Base-by-base conservation (phyloP, 345 rosid species). In the Gossypium ekmanianum region DNA sequence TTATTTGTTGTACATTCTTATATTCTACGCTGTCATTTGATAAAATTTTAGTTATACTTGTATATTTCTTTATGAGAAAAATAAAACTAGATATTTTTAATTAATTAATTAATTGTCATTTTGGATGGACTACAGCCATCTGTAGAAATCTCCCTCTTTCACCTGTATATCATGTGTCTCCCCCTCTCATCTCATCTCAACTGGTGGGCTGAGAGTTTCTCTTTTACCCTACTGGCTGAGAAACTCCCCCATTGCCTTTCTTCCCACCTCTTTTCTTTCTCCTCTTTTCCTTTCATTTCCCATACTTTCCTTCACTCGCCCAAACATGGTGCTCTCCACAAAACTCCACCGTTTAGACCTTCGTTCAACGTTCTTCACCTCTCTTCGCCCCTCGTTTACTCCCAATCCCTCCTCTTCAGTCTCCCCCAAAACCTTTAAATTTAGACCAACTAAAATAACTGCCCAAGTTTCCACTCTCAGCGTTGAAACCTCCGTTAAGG, bases 281-380 rank as follows among this genome's bases (percentile, higher is more conserved):
- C 12, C 14, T 11, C 0, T 7, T 14, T 26, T n/a, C 16, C 75
- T 9, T 22, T 13, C 58, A 55, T 62, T 26, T 45, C 47, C n/a
- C 11, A 2, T 58, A 29, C 4, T 45, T 59, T 11, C 65, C 14
- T 4, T 41, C 18, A 24, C 26, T 79, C 13, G 11, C 2, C 78
- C 79, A 69, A 78, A 55, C 81, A 91, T 94, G 97, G 92, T 81
- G 52, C 75, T 90, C 16, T 74, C 95, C 73, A 77, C 87, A 18
- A 86, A 86, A 44, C 85, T 93, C 83, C 92, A 83, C 82, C 81
- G 80, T 73, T 83, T 86, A 72, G 65, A 77, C 85, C 89, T 90
- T 80, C 92, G 79, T 74, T 88, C 94, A 13, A 54, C 89, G 68
- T 84, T 87, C 83, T 75, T 87, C 79, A 80, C 87, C 34, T 70